A percentile compares a stretch with the other conserved stretches of the same genome.
Conservation (phyloP, 306 rosid species). For the Cucumis cinereus region DNA sequence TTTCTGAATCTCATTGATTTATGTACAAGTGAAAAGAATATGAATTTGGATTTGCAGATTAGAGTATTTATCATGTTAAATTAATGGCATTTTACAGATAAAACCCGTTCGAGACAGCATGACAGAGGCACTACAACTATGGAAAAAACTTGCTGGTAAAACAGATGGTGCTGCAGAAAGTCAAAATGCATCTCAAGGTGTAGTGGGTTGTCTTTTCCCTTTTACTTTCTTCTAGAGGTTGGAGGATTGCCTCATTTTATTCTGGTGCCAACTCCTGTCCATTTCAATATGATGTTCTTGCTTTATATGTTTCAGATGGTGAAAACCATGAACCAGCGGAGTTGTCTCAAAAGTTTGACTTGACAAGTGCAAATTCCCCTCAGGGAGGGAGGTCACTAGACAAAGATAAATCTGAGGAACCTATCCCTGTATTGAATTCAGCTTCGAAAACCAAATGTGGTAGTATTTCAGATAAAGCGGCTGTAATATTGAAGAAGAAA, state of each 20-base stretch:
- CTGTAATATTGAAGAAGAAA: constrained; percentile 86
- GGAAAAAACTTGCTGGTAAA: constrained; percentile 74
- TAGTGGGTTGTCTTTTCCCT: constrained; percentile 8
- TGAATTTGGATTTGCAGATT: neutral
- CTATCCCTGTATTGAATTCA: constrained; percentile 38
- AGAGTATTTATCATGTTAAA: neutral
- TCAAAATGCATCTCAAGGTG: constrained; percentile 43
- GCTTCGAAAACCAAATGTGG: constrained; percentile 34
- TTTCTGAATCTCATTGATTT: neutral
- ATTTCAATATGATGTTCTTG: neutral
- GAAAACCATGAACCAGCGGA: constrained; percentile 31
- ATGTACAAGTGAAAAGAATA: neutral
- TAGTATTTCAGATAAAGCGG: constrained; percentile 66
- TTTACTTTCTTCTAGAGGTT: neutral
- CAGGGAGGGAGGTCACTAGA: constrained; percentile 36
- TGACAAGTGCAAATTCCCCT: constrained; percentile 24
- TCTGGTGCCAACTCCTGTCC: constrained; percentile 7
- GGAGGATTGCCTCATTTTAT: neutral
- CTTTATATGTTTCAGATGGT: constrained; percentile 22
- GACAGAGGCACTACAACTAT: constrained; percentile 77
- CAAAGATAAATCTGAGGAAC: constrained; percentile 41
- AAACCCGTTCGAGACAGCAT: constrained; percentile 92
- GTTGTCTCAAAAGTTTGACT: constrained; percentile 34
- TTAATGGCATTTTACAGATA: constrained; percentile 36
- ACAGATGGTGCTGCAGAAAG: constrained; percentile 47